Percentiles rank a stretch among this genome's conserved stretches.
Evolutionary conservation across 2,329 filamentous ascomycete species (phyloP).

Genomic region (Truncatella angustata): DNA sequence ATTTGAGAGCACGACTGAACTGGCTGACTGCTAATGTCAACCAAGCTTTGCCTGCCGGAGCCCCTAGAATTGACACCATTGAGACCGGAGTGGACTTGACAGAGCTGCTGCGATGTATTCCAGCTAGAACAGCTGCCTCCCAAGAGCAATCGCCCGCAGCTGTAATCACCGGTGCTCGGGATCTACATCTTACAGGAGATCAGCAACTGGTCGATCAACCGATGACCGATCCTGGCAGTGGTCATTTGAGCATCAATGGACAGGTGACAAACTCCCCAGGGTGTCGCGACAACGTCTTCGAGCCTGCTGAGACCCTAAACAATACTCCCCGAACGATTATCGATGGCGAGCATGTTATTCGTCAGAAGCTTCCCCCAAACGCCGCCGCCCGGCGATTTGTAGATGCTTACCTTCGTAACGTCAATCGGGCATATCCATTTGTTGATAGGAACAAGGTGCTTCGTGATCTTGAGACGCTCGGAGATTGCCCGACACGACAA

Average conservation of each 20-base stretch:
- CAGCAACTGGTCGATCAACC: slow-evolving; percentile 10
- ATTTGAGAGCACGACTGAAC: slow-evolving; percentile 37
- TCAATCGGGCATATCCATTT: slow-evolving; percentile 45
- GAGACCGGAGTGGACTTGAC: slow-evolving; percentile 34
- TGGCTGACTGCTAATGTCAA: slow-evolving; percentile 39
- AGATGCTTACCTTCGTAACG: slow-evolving; percentile 44
- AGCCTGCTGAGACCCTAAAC: slow-evolving; percentile 4
- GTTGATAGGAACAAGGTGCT: slow-evolving; percentile 36
- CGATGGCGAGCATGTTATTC: neutral
- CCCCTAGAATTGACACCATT: slow-evolving; percentile 29
- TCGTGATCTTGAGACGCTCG: slow-evolving; percentile 30
- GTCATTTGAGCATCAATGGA: slow-evolving; percentile 7
- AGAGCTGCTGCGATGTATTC: slow-evolving; percentile 9
- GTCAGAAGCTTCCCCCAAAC: slow-evolving; percentile 18
- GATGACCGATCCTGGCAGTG: slow-evolving; percentile 3
- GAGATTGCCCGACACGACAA: slow-evolving; percentile 19
- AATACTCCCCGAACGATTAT: neutral
- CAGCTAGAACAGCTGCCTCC: slow-evolving; percentile 1
- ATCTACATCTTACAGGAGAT: slow-evolving; percentile 2
- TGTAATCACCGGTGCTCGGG: neutral
- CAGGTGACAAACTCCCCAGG: slow-evolving; percentile 2
- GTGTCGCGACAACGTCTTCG: slow-evolving; percentile 2
- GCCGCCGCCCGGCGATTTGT: slow-evolving; percentile 32
- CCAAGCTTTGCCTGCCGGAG: slow-evolving; percentile 22
- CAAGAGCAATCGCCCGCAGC: slow-evolving; percentile 12